Evolutionary conservation across 176 grass and related monocot species (phyloP).

Genomic region (Paspalum notatum): DNA sequence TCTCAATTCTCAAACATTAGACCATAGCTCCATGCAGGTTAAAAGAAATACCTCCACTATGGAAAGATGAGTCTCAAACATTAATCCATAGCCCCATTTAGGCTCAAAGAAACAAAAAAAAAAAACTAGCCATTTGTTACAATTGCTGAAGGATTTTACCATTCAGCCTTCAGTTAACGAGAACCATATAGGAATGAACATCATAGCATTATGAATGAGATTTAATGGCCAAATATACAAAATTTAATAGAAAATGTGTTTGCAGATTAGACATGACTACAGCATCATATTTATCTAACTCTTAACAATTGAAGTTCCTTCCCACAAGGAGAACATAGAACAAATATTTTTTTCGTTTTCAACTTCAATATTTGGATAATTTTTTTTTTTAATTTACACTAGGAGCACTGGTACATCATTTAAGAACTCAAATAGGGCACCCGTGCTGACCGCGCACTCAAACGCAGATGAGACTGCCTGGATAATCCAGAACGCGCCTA

Average conservation of each 20-base stretch:
- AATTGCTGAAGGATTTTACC: neutral
- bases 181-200: neutral
- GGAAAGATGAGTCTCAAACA: slow-evolving; percentile 5
- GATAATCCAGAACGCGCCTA: too few relatives aligned
- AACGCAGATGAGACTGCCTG: too few relatives aligned
- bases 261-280: neutral
- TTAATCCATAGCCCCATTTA: neutral
- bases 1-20: too few relatives aligned
- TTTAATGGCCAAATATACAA: slow-evolving; percentile 1
- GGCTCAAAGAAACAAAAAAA: neutral
- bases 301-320: neutral
- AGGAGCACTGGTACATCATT: too few relatives aligned
- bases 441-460: too few relatives aligned
- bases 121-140: neutral
- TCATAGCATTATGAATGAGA: neutral
- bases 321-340: neutral
- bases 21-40: too few relatives aligned
- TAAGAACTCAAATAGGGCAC: too few relatives aligned
- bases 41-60: too few relatives aligned
- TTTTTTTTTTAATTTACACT: too few relatives aligned
- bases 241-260: slow-evolving; percentile 5
- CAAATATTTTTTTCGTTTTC: neutral
- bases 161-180: neutral
- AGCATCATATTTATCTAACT: neutral
- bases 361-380: slow-evolving; percentile 1